Evolutionary conservation across 2,329 filamentous ascomycete genomes (phyloP), one percentile per base, ranked within the genome.

Genomic region (Trichoderma semiorbis): DNA sequence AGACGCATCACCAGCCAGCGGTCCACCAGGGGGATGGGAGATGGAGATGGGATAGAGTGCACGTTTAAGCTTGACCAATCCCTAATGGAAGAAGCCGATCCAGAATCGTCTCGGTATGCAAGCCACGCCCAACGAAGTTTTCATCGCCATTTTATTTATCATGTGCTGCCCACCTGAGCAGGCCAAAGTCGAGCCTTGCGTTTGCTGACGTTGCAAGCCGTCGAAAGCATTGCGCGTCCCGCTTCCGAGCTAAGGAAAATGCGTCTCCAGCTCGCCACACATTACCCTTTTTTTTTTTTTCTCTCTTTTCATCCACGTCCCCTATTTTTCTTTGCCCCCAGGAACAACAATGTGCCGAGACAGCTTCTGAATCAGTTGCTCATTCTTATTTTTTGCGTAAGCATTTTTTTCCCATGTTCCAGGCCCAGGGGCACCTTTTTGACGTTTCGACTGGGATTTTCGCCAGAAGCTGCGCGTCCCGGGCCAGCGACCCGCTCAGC

Each of bases 221-320:
- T 63, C 55, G 73, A 72, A 71, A 78, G 78, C 75, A 79, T 80
- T 80, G 79, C 79, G 79, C 77, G 79, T 79, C 75, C 75, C 71
- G 55, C 34, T 69, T 77, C 76, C 77, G 66, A 75, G 76, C 74
- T 75, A 74, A 78, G 77, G 75, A 73, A 73, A 69, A 68, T 11
- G 63, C 55, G 64, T 26, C 43, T 34, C 60, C 47, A 43, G 68
- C 64, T 72, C 57, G 70, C 70, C 70, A 72, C 70, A 62, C 63
- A 26, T 53, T 53, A 24, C 55, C 26, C 11, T 26, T 21, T 55
- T 32, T 53, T 18, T 18, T 43, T 7, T 4, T 14, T 7, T 32
- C 14, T 16, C 34, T 16, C 7, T 55, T n/a, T 55, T 21, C 14
- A 26, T 55, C 32, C 18, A 21, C 30, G n/a, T 39, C 32, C 55